Percentiles rank a stretch among this genome's conserved stretches.
These are phyloP conservation scores for Starmerella apis DNA, from an alignment of 805 yeast genomes.

Conservation along the genomic window DNA sequence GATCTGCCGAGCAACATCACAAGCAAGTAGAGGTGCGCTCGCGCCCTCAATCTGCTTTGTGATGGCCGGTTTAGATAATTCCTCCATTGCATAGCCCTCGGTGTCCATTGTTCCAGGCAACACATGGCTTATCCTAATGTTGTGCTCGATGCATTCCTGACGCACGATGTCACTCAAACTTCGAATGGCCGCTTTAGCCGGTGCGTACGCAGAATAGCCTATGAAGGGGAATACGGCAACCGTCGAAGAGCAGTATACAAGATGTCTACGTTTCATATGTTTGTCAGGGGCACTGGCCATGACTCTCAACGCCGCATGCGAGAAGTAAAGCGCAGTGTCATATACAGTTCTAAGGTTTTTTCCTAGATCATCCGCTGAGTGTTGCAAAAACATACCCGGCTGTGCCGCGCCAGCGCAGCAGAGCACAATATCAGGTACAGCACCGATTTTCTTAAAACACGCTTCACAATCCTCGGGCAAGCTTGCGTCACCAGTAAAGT, in stretches of 20 bases:
- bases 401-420: conserved; percentile 83
- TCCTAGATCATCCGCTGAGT: conserved; percentile 47
- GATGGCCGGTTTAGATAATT: conserved; percentile 72
- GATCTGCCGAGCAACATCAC: conserved; percentile 53
- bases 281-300: conserved; percentile 29
- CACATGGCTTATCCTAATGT: conserved; percentile 59
- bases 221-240: conserved; percentile 77
- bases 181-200: conserved; percentile 72
- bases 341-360: conserved; percentile 61
- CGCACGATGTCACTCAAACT: conserved; percentile 66
- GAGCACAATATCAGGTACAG: conserved; percentile 58
- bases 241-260: conserved; percentile 61
- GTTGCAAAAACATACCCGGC: conserved; percentile 68
- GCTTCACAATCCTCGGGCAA: conserved; percentile 41
- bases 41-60: conserved; percentile 80
- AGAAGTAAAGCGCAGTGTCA: conserved; percentile 55
- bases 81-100: conserved; percentile 78
- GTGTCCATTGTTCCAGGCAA: conserved; percentile 84
- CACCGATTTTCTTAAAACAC: conserved; percentile 35
- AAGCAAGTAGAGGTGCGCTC: conserved; percentile 56
- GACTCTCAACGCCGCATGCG: conserved; percentile 46
- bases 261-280: conserved; percentile 36
- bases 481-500: conserved; percentile 56
- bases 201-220: conserved; percentile 87
- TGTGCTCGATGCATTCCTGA: conserved; percentile 64